Evolutionary conservation across 2,329 filamentous ascomycete species (phyloP), one percentile per base, ranked within the genome.

Genomic region (Arthroderma sp.): DNA sequence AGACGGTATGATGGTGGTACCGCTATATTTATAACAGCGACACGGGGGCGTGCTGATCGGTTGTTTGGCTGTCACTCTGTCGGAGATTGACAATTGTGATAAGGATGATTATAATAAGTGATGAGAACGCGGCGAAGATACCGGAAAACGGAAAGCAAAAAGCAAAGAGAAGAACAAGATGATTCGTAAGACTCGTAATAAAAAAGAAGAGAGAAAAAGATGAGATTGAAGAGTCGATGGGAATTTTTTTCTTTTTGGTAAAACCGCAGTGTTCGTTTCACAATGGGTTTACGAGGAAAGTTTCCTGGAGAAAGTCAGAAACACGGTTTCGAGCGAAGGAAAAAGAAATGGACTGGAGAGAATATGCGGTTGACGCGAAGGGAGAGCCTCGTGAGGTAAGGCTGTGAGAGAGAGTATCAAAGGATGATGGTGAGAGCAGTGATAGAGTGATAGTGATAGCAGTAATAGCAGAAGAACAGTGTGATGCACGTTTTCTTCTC

Each of bases 401-500:
- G 15, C 15, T 22, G 15, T 22, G 15, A 22, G 15, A 22, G 15
- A 22, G 15, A 22, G 15, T 22, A 22, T 22, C 15, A 3, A 22
- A 22, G 15, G 15, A 22, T 22, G 15, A 22, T 22, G 15, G 15
- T 22, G 15, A 22, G 1, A 22, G 15, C 15, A 22, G 15, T 22
- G 15, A 22, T 22, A 22, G 15, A 22, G 15, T 22, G 15, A 22
- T 22, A n/a, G n/a, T n/a, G n/a, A n/a, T n/a, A n/a, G n/a, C n/a
- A n/a, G n/a, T n/a, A 22, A 22, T 22, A 22, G 15, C 15, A 22
- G 15, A 22, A 22, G 1, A 22, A 22, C 15, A 22, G 15, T 22
- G 15, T 3, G 36, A n/a, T 31, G 38, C 43, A 45, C 37, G 43
- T 45, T 45, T 36, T 36, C 28, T 29, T 22, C 15, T 22, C 15